A percentile compares a stretch with the other conserved stretches of the same genome.
These are phyloP conservation scores for Nidula niveotomentosa DNA, from an alignment of 1,284 basidiomycete species.

Conservation along the genomic window DNA sequence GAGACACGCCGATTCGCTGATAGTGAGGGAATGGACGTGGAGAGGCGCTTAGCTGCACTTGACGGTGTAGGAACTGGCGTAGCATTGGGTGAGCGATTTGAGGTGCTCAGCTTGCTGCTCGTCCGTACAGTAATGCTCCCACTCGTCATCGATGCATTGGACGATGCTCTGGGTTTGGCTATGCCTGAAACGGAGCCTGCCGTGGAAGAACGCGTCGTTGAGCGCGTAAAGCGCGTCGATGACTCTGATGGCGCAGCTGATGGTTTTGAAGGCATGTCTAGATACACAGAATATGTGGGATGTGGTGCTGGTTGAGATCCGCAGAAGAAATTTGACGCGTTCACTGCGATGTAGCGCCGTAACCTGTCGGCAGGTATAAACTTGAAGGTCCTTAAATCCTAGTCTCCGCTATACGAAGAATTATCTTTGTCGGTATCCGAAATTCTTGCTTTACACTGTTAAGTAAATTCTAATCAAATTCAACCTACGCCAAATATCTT, in stretches of 20 bases:
- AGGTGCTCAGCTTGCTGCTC: conserved; percentile 14
- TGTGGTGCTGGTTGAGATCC: too few species aligned
- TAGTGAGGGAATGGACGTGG: conserved; percentile 19
- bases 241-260: conserved; percentile 19
- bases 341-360: too few species aligned
- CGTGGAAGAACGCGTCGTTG: conserved; percentile 19
- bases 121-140: conserved; percentile 22
- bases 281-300: neutral
- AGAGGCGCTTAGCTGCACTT: conserved; percentile 16
- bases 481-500: too few species aligned
- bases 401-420: too few species aligned
- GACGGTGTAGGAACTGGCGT: conserved; percentile 21
- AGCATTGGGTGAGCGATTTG: conserved; percentile 16
- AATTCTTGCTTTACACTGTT: too few species aligned
- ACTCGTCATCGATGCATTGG: conserved; percentile 23
- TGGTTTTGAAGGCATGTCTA: neutral
- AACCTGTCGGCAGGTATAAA: too few species aligned
- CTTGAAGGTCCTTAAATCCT: too few species aligned
- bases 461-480: too few species aligned
- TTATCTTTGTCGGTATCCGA: too few species aligned
- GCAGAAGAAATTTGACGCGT: too few species aligned
- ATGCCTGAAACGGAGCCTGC: conserved; percentile 14
- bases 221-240: conserved; percentile 23
- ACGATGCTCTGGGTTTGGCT: conserved; percentile 22
- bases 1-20: conserved; percentile 19